phyloP scores from a whole-genome alignment of 352 stramenopile species.

The Globisporangium nagaii region DNA sequence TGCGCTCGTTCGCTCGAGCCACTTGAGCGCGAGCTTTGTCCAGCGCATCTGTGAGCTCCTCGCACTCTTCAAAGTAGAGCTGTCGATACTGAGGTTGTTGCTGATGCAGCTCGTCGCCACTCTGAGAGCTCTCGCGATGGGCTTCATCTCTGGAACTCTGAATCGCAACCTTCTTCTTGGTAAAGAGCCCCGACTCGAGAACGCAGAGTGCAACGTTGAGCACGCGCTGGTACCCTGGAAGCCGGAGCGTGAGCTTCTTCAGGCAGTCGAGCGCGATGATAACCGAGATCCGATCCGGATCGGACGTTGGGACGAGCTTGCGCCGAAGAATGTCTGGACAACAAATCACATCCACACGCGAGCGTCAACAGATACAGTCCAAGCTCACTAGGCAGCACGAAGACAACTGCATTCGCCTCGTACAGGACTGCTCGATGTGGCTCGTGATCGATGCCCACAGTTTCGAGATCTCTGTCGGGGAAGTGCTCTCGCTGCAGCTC shows the following conservation, averaged over 20 bases:
- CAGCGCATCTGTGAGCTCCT: slow-evolving; percentile 9
- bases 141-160: not conserved
- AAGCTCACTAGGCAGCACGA: no score
- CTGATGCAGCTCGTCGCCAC: not conserved
- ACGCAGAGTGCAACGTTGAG: slow-evolving; percentile 46
- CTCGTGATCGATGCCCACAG: slow-evolving; percentile 61
- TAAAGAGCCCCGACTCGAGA: slow-evolving; percentile 44
- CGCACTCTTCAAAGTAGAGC: slow-evolving; percentile 53
- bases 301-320: slow-evolving; percentile 30
- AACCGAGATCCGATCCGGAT: slow-evolving; percentile 50
- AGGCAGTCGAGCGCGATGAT: slow-evolving; percentile 70
- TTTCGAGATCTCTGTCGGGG: slow-evolving; percentile 31
- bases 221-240: slow-evolving; percentile 60
- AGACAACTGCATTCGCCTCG: no score
- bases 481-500: slow-evolving; percentile 34
- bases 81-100: not conserved
- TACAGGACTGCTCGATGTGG: slow-evolving; percentile 73
- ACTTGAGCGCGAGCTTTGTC: slow-evolving; percentile 7
- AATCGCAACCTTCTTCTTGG: slow-evolving; percentile 2
- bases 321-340: slow-evolving; percentile 53
- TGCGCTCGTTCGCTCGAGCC: not conserved
- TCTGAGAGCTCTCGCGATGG: no score
- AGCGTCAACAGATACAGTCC: no score
- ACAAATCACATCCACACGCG: no score
- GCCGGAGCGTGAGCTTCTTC: slow-evolving; percentile 38